Evolutionary conservation across 202 grass and related monocot species (phyloP).

Genomic region (Zizania palustris): DNA sequence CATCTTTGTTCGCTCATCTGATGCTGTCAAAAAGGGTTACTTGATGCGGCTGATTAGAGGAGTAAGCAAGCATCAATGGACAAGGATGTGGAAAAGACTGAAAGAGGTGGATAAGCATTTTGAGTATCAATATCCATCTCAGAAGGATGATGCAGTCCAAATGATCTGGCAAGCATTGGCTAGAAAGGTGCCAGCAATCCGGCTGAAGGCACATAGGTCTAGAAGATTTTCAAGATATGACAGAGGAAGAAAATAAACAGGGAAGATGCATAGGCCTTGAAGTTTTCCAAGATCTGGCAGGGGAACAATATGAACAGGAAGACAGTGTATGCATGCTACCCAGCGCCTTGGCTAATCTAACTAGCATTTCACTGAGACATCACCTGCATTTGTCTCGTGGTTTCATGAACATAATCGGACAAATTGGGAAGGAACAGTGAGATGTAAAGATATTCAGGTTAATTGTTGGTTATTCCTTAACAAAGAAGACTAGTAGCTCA

Average conservation of each 20-base stretch:
- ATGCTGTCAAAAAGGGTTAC: slow-evolving; percentile 80
- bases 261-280: slow-evolving; percentile 58
- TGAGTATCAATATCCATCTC: slow-evolving; percentile 72
- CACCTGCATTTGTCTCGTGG: neutral
- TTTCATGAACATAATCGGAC: slow-evolving; percentile 1
- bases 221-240: slow-evolving; percentile 63
- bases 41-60: slow-evolving; percentile 68
- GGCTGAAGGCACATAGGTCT: slow-evolving; percentile 68
- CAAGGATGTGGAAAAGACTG: slow-evolving; percentile 75
- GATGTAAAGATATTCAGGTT: neutral
- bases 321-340: slow-evolving; percentile 22
- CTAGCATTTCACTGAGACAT: slow-evolving; percentile 36
- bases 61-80: slow-evolving; percentile 67
- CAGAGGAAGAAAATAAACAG: slow-evolving; percentile 38
- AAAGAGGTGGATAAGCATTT: slow-evolving; percentile 81
- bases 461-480: slow-evolving; percentile 11
- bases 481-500: neutral
- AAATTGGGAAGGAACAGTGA: slow-evolving; percentile 20
- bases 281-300: slow-evolving; percentile 58
- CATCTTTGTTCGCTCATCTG: slow-evolving; percentile 71
- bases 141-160: slow-evolving; percentile 80
- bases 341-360: slow-evolving; percentile 32
- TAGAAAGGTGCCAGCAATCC: slow-evolving; percentile 66
- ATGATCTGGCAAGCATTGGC: slow-evolving; percentile 93
- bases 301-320: slow-evolving; percentile 38